Evolutionary conservation across 2,329 filamentous ascomycete genomes (phyloP), one percentile per base, ranked within the genome.

Genomic region (Biscogniauxia marginata): DNA sequence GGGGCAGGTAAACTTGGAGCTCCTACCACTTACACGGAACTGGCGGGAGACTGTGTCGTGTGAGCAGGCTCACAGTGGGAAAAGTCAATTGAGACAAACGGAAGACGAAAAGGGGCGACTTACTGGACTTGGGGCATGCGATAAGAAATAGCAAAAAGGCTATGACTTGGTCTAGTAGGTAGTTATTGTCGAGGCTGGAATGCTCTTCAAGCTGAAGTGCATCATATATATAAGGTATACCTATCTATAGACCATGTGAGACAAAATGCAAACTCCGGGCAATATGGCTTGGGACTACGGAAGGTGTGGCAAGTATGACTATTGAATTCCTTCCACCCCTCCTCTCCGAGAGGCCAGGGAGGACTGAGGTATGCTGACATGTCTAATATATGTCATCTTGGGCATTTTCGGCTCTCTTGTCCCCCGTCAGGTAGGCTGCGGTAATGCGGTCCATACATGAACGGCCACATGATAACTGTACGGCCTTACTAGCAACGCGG

Each of bases 351-450:
- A 39, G 30, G 30, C 13, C 30, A 11, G n/a, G 30, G 30, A 39
- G 30, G 30, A 11, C 5, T 34, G 30, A 25, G 24, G 11, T 39
- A 39, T 16, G 13, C 13, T 39, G 13, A 39, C 30, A 16, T 39
- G 3, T 39, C n/a, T 39, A 39, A 39, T 39, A 39, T 39, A 39
- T 39, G 13, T 39, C 30, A 16, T 39, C 9, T 39, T 16, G 30
- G 30, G 30, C 30, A 39, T 58, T 56, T 57, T 58, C 58, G 59
- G 61, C 56, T 60, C 55, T 60, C 60, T 58, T 61, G 52, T 56
- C 58, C 54, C 57, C 47, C 54, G 59, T 61, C 58, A 25, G 25
- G 22, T 25, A 18, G 46, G n/a, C n/a, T 49, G 22, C 19, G 13
- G 46, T 49, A 34, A 34, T 16, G 30, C 9, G 20, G 25, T 34